phyloP scores from a whole-genome alignment of 163 green algal genomes.

The Trebouxia gelatinosa region DNA sequence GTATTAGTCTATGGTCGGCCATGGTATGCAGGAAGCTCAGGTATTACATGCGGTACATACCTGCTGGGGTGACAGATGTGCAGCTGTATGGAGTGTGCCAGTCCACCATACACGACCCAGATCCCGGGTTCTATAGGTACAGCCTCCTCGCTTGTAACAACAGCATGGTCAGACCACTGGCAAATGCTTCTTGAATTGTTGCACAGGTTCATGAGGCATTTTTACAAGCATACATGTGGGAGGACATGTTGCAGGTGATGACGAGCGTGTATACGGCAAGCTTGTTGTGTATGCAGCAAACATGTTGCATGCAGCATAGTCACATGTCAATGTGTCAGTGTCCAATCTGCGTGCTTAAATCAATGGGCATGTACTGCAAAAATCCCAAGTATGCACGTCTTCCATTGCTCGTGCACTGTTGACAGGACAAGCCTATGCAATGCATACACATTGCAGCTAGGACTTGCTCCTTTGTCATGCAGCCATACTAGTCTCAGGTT shows the following conservation, averaged over 20 bases:
- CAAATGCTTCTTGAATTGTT: background rate
- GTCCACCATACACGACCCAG: slow-evolving; percentile 45
- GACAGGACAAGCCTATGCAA: too few species aligned
- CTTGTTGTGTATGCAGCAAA: background rate
- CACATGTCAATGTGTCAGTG: too few species aligned
- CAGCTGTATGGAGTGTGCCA: slow-evolving; percentile 55
- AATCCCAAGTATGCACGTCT: too few species aligned
- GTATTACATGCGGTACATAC: slow-evolving; percentile 58
- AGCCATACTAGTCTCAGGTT: too few species aligned
- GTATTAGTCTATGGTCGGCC: too few species aligned
- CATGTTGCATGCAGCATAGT: too few species aligned
- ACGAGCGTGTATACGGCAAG: background rate
- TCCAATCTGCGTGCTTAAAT: too few species aligned
- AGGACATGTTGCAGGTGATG: background rate
- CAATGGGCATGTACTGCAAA: too few species aligned
- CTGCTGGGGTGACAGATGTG: slow-evolving; percentile 33
- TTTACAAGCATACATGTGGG: background rate
- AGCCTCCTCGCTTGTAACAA: background rate
- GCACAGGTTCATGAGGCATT: background rate
- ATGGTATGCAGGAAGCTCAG: slow-evolving; percentile 38
- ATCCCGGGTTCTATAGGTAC: slow-evolving; percentile 30
- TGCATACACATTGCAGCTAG: too few species aligned
- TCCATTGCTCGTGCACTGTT: too few species aligned
- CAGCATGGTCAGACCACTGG: background rate
- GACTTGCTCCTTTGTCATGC: too few species aligned